Evolutionary conservation across 2,329 filamentous ascomycete genomes (phyloP).

Genomic region (Mariannaea sp.): DNA sequence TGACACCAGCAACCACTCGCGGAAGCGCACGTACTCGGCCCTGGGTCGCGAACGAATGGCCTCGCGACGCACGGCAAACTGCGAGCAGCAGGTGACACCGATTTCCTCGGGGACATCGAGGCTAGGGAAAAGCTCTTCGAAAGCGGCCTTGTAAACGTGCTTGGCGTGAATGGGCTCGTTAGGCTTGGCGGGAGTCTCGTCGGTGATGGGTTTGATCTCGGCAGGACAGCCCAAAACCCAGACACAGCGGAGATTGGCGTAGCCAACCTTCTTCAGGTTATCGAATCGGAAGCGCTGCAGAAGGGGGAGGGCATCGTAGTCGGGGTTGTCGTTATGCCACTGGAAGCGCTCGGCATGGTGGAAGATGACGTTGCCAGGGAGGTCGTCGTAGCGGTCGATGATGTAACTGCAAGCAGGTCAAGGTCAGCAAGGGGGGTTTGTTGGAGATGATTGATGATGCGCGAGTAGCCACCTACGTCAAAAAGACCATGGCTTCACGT

Average conservation of each 20-base stretch:
- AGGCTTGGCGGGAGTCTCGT: constrained; percentile 44
- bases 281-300: constrained; percentile 54
- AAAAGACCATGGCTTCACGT: constrained; percentile 58
- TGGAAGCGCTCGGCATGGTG: constrained; percentile 54
- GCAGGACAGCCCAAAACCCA: constrained; percentile 61
- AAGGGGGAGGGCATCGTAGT: constrained; percentile 58
- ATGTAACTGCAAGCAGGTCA: constrained; percentile 45
- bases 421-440: too few relatives aligned
- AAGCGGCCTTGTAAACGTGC: constrained; percentile 49
- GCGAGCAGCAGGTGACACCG: constrained; percentile 66
- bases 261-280: constrained; percentile 58
- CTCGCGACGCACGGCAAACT: constrained; percentile 64
- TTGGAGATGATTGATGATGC: not conserved
- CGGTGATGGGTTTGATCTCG: constrained; percentile 50
- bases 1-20: constrained; percentile 65
- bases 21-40: constrained; percentile 59
- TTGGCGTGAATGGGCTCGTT: constrained; percentile 46
- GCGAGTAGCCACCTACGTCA: constrained; percentile 44
- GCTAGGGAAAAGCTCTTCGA: constrained; percentile 48
- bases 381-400: constrained; percentile 53
- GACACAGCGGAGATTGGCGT: constrained; percentile 65
- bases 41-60: constrained; percentile 54
- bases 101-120: constrained; percentile 54
- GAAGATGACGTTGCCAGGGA: constrained; percentile 53
- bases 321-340: constrained; percentile 60